Evolutionary conservation across 1,139 yeast species (phyloP).

Genomic region (Kluyveromyces sp.): DNA sequence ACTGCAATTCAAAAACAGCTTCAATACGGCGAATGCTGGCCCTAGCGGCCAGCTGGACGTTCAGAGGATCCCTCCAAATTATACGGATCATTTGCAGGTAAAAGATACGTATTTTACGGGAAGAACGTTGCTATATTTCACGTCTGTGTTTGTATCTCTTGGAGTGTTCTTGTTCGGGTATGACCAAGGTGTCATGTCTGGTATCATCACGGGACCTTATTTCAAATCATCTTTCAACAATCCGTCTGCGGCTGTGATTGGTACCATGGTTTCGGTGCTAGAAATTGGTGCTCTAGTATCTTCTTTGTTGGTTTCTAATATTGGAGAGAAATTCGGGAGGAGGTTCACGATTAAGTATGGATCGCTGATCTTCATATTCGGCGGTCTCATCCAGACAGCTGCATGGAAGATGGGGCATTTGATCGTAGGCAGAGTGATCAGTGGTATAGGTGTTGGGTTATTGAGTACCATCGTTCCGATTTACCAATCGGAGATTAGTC

Average conservation of each 20-base stretch:
- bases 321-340: conserved; percentile 78
- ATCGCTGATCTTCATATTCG: conserved; percentile 69
- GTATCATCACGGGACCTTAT: conserved; percentile 64
- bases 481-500: conserved; percentile 85
- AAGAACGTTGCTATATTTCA: conserved; percentile 52
- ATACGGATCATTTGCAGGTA: conserved; percentile 14
- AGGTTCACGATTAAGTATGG: conserved; percentile 77
- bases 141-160: conserved; percentile 72
- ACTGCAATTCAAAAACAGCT: conserved; percentile 4
- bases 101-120: conserved; percentile 19
- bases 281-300: conserved; percentile 82
- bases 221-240: conserved; percentile 67
- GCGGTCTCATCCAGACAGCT: conserved; percentile 69
- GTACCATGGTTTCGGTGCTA: conserved; percentile 76
- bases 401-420: conserved; percentile 45
- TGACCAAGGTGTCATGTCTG: conserved; percentile 89
- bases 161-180: conserved; percentile 85
- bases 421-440: conserved; percentile 67
- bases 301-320: conserved; percentile 65
- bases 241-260: conserved; percentile 63
- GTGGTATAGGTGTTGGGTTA: conserved; percentile 86
- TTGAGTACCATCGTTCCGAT: conserved; percentile 94
- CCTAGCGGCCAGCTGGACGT: conserved; percentile 5
- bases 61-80: conserved; percentile 10
- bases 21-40: not conserved